Conservation (phyloP, 2,329 filamentous ascomycete species). For the Penicillium sp. region DNA sequence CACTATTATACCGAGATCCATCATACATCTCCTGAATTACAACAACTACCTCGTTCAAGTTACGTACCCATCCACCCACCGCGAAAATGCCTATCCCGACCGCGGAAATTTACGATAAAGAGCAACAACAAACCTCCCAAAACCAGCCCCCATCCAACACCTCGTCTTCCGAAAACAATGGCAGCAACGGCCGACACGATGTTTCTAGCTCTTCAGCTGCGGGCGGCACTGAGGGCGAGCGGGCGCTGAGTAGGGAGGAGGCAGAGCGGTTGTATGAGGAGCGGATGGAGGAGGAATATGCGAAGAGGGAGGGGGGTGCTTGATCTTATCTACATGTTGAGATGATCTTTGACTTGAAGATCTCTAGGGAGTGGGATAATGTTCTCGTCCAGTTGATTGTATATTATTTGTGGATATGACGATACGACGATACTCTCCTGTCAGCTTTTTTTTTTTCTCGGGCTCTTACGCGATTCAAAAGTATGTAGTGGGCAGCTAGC, state of each 20-base stretch:
- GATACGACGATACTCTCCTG: not conserved
- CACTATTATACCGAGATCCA: not conserved
- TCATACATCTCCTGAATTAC: not conserved
- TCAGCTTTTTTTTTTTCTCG: not conserved
- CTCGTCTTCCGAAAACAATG: not conserved
- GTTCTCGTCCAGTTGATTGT: not conserved
- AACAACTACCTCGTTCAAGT: not conserved
- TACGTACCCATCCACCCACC: not conserved
- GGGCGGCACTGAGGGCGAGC: constrained; percentile 20
- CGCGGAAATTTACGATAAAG: constrained; percentile 17
- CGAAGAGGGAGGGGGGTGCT: constrained; percentile 47
- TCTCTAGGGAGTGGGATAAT: not conserved
- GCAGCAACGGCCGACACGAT: not conserved
- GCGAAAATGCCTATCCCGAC: constrained; percentile 23
- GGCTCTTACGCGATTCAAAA: not conserved
- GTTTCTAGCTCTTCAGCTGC: constrained; percentile 16
- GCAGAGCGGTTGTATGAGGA: constrained; percentile 47
- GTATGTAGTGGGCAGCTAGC: not conserved
- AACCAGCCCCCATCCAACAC: constrained; percentile 8
- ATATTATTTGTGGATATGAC: not conserved
- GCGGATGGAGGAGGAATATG: constrained; percentile 50
- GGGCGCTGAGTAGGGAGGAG: constrained; percentile 41
- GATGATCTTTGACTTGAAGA: not conserved
- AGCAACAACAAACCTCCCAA: constrained; percentile 11
- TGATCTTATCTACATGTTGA: constrained; percentile 8